These are phyloP conservation scores for Metrosideros polymorpha DNA, from an alignment of 441 rosid genomes.

Conservation along the genomic window DNA sequence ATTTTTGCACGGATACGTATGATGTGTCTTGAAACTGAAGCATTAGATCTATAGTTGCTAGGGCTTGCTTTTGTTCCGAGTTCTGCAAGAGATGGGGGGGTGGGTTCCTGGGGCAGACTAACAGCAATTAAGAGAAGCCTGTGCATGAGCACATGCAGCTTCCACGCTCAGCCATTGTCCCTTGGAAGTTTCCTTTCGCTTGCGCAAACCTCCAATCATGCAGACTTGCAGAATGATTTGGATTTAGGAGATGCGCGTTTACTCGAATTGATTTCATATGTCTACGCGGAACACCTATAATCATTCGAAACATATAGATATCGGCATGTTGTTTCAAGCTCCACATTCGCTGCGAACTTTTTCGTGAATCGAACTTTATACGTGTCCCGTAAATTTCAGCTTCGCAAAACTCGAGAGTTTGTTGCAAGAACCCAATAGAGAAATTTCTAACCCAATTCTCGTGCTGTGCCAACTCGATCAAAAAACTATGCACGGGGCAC, in stretches of 20 bases:
- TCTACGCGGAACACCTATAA: neutral
- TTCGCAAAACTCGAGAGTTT: neutral
- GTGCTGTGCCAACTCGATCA: neutral
- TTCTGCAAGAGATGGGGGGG: neutral
- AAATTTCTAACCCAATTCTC: neutral
- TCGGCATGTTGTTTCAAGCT: neutral
- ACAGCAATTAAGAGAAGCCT: neutral
- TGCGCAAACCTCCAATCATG: neutral
- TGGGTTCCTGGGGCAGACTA: neutral
- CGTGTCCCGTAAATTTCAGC: accelerated
- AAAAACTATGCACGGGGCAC: too few species aligned
- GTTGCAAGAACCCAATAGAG: neutral
- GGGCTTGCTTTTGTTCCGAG: neutral
- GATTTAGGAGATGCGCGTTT: neutral
- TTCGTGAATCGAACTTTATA: neutral
- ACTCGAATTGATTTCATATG: neutral
- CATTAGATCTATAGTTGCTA: neutral
- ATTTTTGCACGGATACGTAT: neutral
- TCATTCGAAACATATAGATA: neutral
- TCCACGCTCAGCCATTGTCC: neutral
- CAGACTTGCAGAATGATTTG: neutral
- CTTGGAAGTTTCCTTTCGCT: neutral
- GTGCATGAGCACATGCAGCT: neutral
- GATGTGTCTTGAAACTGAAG: neutral
- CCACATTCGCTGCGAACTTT: neutral